A percentile compares a stretch with the other conserved stretches of the same genome.
Conservation (phyloP, 2,329 filamentous ascomycete species). For the Sporothrix dimorphospora region DNA sequence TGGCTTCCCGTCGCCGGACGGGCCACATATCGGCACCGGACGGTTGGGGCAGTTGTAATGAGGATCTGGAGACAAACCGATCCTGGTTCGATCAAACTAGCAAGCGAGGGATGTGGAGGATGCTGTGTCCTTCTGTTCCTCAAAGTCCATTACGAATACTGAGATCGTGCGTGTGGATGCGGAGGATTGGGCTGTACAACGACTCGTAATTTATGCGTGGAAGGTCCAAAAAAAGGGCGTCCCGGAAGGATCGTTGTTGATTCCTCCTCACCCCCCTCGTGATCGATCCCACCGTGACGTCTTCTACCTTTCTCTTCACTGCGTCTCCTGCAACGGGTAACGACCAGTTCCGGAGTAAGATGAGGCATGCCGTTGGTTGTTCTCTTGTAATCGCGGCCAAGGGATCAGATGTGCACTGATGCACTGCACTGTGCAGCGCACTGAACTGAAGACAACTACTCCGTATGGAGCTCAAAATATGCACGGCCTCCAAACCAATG, state of each 20-base stretch:
- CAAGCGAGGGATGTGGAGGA: not conserved
- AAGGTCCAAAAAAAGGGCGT: not conserved
- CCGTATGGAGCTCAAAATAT: not conserved
- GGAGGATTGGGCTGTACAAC: not conserved
- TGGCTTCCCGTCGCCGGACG: not conserved
- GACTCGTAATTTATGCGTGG: slow-evolving; percentile 1
- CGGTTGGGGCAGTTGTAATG: not conserved
- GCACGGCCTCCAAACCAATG: not conserved
- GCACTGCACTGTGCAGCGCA: not conserved
- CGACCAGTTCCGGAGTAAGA: not conserved
- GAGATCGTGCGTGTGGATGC: not conserved
- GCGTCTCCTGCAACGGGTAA: not conserved
- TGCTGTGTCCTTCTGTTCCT: not conserved
- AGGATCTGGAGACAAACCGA: too few relatives aligned
- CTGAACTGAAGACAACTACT: too few relatives aligned
- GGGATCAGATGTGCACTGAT: not conserved
- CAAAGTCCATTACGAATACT: not conserved
- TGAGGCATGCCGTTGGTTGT: not conserved
- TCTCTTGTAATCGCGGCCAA: not conserved
- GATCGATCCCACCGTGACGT: not conserved
- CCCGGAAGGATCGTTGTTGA: not conserved
- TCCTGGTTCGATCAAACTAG: too few relatives aligned
- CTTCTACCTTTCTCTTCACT: not conserved
- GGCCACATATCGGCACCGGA: not conserved
- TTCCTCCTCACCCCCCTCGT: slow-evolving; percentile 9